These are phyloP conservation scores for Drechslerella stenobrocha DNA, from an alignment of 2,329 filamentous ascomycete species.

Conservation along the genomic window DNA sequence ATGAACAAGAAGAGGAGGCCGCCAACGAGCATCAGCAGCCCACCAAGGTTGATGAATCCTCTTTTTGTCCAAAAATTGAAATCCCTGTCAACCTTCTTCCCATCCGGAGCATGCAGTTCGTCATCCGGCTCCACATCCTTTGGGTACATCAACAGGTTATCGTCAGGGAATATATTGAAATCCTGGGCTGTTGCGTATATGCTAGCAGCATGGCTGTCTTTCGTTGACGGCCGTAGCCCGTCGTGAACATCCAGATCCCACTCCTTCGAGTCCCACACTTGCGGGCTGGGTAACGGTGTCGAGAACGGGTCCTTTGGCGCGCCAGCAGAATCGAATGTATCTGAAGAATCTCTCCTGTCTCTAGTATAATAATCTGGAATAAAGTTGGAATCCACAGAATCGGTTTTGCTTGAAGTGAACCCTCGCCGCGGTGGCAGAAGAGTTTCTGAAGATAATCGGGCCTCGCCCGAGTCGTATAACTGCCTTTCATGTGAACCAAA, in stretches of 20 bases:
- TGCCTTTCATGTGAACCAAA: constrained; percentile 16
- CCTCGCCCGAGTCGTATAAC: constrained; percentile 17
- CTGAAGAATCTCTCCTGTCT: constrained; percentile 38
- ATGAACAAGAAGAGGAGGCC: constrained; percentile 69
- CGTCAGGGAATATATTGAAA: constrained; percentile 71
- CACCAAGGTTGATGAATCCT: constrained; percentile 68
- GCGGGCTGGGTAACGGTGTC: constrained; percentile 32
- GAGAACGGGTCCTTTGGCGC: constrained; percentile 38
- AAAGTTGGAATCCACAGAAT: constrained; percentile 24
- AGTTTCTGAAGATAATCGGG: constrained; percentile 22
- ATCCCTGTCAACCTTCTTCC: constrained; percentile 65
- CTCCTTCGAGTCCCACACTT: constrained; percentile 24
- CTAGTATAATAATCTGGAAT: constrained; percentile 32
- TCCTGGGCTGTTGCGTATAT: constrained; percentile 74
- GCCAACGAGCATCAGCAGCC: constrained; percentile 63
- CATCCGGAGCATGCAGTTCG: constrained; percentile 71
- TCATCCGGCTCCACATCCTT: constrained; percentile 76
- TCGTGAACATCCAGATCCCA: constrained; percentile 34
- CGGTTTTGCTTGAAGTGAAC: constrained; percentile 27
- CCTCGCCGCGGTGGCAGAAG: constrained; percentile 28
- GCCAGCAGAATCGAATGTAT: constrained; percentile 16
- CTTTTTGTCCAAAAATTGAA: constrained; percentile 68
- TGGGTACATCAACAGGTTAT: constrained; percentile 68
- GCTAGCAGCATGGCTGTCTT: constrained; percentile 61
- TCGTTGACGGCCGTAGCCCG: constrained; percentile 63